Percentiles rank a stretch among this genome's conserved stretches.
Conservation (phyloP, 2,329 filamentous ascomycete species). For the Daldinia sp. region DNA sequence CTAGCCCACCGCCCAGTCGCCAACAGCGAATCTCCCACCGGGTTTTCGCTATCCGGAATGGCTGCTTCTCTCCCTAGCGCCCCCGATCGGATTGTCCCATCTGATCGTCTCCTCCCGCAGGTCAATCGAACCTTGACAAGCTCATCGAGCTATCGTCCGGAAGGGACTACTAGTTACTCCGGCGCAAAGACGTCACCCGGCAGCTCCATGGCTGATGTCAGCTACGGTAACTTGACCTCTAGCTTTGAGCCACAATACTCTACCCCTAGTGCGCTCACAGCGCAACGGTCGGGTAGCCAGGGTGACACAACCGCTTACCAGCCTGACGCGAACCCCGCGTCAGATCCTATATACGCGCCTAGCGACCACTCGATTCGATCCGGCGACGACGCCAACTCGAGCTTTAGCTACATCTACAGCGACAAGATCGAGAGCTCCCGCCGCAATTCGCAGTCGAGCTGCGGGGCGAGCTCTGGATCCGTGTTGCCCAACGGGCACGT, state of each 20-base stretch:
- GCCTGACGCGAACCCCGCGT: conserved; percentile 8
- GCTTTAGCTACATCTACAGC: conserved; percentile 44
- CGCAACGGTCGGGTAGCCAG: conserved; percentile 35
- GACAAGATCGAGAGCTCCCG: conserved; percentile 38
- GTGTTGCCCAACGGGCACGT: conserved; percentile 47
- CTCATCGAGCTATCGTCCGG: conserved; percentile 45
- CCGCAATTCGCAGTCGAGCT: conserved; percentile 40
- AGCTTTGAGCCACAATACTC: conserved; percentile 40
- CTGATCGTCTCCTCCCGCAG: conserved; percentile 48
- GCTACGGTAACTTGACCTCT: conserved; percentile 43
- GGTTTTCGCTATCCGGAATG: conserved; percentile 53
- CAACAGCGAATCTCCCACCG: conserved; percentile 45
- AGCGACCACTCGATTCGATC: conserved; percentile 36
- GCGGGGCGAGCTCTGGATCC: conserved; percentile 35
- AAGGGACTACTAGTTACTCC: conserved; percentile 42
- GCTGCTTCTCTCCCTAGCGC: conserved; percentile 51
- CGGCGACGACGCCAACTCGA: conserved; percentile 35
- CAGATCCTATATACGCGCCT: conserved; percentile 37
- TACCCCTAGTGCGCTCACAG: conserved; percentile 24
- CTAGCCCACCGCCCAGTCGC: conserved; percentile 50
- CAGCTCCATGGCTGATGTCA: conserved; percentile 40
- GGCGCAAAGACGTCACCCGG: conserved; percentile 37
- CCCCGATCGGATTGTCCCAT: conserved; percentile 39
- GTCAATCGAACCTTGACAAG: conserved; percentile 46
- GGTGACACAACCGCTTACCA: conserved; percentile 33